Evolutionary conservation across 192 early-diverging fungal species (phyloP), one percentile per base, ranked within the genome.

Genomic region (Entomortierella chlamydospora): DNA sequence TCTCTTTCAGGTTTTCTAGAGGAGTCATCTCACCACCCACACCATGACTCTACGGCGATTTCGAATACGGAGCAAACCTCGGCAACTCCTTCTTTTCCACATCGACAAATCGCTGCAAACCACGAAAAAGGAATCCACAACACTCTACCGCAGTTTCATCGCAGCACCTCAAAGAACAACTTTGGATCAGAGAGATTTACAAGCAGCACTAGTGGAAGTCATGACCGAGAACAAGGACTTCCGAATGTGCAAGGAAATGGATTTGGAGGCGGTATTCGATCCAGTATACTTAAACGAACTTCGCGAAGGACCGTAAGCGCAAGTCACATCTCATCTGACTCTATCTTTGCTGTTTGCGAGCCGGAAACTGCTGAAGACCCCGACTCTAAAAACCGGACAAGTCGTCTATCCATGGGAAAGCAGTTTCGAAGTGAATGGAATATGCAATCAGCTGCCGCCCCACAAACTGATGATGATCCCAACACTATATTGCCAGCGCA

Each of bases 271-370:
- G 13, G 29, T 34, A 29, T 68, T 20, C 59, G 54, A 20, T 78
- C 74, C 2, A 31, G n/a, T 2, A 33, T 58, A 1, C 37, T 56
- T 33, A 57, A 51, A 39, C 23, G 65, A 30, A 31, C 49, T 11
- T 78, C 74, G 37, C 45, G 67, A 47, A 49, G 76, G 29, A 79
- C 62, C 0, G 43, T 79, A 15, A 79, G 76, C 52, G 76, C 63
- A 0, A 79, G 76, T 25, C 62, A 79, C 33, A 79, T 79, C n/a
- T 70, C 63, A 0, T 60, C 76, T 23, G 43, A 64, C 25, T 31
- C 31, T 2, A 45, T 79, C 39, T 79, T 66, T 57, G 33, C 22
- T 8, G 15, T 25, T 1, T 28, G 55, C n/a, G 58, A 13, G 4
- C n/a, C 47, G 2, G 49, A 52, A 7, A 17, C 1, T 11, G 12